Base-by-base conservation (phyloP, 2,329 filamentous ascomycete genomes). In the Sporothrix schenckii region DNA sequence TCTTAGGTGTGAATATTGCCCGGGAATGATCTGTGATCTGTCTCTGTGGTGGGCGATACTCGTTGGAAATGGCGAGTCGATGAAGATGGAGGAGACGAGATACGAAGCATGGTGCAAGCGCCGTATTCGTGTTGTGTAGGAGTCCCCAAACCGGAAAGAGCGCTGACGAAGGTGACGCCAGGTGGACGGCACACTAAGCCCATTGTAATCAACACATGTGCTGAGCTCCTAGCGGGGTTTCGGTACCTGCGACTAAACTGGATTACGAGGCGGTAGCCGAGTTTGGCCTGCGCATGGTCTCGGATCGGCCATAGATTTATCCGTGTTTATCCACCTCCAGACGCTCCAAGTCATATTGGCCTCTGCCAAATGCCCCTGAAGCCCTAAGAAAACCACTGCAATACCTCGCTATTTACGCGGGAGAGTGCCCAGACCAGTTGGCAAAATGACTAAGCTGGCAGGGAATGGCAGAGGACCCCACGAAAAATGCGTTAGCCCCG, bases 401-500 rank as follows among this genome's bases (percentile, higher is more conserved):
- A 30, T 34, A 44, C 47, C 24, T 65, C 61, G 14, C 61, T n/a
- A 34, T 14, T n/a, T 5, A 21, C 27, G 34, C 63, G 24, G 14
- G 27, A 47, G 27, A 52, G 53, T 41, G 53, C 41, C 16, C 19
- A 50, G 24, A n/a, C 10, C 10, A 54, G 19, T 19, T 14, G n/a
- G n/a, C 6, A 67, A 30, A 52, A 65, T 68, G 69, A 68, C 65
- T 68, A 56, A 71, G 53, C 65, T 7, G 9, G 16, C 19, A 2
- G 16, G 24, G 10, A 47, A 44, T 21, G 21, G 41, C 16, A 60
- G 54, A 66, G 47, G 19, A 53, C 70, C 66, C 70, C 70, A 71
- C 70, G 70, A 68, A 68, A 66, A 66, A 60, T 71, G 56, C 65
- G 47, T 54, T 63, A 24, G 60, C 70, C 66, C 70, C 70, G 67